These are phyloP conservation scores for Sisymbrium irio DNA, from an alignment of 345 rosid species.

Conservation along the genomic window DNA sequence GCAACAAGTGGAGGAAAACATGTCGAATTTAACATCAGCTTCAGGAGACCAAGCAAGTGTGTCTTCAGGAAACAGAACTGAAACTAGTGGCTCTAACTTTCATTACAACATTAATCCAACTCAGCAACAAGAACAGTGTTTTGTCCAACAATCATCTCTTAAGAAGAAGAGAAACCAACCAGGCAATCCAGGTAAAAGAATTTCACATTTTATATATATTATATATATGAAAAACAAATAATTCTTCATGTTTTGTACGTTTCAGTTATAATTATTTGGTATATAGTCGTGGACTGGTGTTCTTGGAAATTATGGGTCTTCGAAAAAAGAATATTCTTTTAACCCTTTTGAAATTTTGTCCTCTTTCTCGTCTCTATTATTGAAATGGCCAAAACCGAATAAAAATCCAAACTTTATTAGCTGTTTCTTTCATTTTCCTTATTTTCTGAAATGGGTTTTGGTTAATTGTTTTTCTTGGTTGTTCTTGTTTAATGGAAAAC, in stretches of 20 bases:
- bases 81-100: constrained; percentile 30
- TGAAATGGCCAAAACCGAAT: background rate
- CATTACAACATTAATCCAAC: constrained; percentile 25
- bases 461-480: background rate
- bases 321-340: background rate
- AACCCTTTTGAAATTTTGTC: constrained; percentile 13
- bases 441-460: background rate
- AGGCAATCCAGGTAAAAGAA: constrained; percentile 87
- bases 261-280: background rate
- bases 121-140: constrained; percentile 38
- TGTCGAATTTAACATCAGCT: constrained; percentile 71
- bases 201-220: background rate
- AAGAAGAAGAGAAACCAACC: constrained; percentile 85
- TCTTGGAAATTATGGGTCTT: constrained; percentile 6
- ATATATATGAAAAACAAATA: background rate
- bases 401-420: background rate
- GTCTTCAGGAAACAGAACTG: constrained; percentile 52
- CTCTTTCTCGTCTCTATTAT: background rate
- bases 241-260: background rate
- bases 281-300: background rate
- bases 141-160: constrained; percentile 33
- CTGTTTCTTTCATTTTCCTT: background rate
- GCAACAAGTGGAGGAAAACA: constrained; percentile 49
- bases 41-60: constrained; percentile 64
- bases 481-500: background rate